phyloP scores from a whole-genome alignment of 148 eudicot species.

The Bassia scoparia region DNA sequence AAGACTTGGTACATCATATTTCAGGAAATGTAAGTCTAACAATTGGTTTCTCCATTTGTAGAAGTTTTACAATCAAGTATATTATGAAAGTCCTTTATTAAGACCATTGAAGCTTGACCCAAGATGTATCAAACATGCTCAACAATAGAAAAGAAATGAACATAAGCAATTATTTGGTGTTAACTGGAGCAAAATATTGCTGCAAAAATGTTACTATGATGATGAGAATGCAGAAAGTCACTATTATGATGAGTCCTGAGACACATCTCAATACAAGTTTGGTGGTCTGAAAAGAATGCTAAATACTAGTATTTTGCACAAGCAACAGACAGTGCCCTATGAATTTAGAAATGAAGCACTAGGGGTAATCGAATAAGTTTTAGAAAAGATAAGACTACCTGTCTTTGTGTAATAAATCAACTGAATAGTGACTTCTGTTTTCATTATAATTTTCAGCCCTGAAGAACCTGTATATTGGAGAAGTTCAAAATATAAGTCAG shows the following conservation, averaged over 20 bases:
- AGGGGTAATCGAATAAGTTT: not conserved
- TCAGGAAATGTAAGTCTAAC: not conserved
- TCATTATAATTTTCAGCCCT: constrained; percentile 98
- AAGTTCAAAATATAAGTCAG: not conserved
- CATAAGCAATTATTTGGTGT: no score
- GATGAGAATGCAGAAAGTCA: no score
- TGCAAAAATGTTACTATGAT: no score
- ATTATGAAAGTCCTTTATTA: not conserved
- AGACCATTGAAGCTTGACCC: no score
- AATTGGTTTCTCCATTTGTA: not conserved
- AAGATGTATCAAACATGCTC: not conserved
- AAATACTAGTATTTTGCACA: not conserved
- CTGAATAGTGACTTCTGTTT: constrained; percentile 86
- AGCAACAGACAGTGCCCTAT: not conserved
- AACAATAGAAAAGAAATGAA: not conserved
- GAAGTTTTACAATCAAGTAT: not conserved
- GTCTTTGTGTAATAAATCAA: constrained; percentile 94
- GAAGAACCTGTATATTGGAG: constrained; percentile 61
- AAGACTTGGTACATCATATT: no score
- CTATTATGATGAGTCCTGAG: no score
- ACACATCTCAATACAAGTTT: no score
- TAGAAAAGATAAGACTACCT: constrained; percentile 45
- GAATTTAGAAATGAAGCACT: not conserved
- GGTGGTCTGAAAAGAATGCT: not conserved
- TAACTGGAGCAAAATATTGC: no score